phyloP scores from a whole-genome alignment of 2,329 filamentous ascomycete species.

The Xenosphaeropsis pyriputrescens region DNA sequence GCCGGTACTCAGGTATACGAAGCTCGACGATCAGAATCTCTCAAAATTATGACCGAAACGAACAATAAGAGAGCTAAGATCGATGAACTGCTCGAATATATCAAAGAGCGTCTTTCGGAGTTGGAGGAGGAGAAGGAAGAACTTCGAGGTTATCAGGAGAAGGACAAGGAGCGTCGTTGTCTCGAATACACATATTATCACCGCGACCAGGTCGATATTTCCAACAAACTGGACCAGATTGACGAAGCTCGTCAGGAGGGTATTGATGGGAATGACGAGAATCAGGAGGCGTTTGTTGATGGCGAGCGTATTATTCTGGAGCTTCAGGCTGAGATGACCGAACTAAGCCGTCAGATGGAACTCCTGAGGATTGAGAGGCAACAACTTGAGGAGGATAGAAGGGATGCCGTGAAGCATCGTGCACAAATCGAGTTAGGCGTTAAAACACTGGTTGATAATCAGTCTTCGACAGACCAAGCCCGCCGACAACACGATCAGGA shows the following conservation, averaged over 20 bases:
- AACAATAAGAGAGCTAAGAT: constrained; percentile 92
- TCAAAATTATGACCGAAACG: constrained; percentile 95
- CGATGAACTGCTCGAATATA: constrained; percentile 80
- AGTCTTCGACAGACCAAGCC: constrained; percentile 61
- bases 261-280: constrained; percentile 71
- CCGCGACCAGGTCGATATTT: constrained; percentile 69
- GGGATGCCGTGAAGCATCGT: constrained; percentile 62
- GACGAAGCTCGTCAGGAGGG: constrained; percentile 72
- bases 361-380: constrained; percentile 71
- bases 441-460: constrained; percentile 70
- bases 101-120: constrained; percentile 77
- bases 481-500: constrained; percentile 58
- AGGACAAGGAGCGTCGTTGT: constrained; percentile 81
- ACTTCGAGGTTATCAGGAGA: constrained; percentile 83
- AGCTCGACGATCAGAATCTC: constrained; percentile 72
- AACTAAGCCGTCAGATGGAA: constrained; percentile 70
- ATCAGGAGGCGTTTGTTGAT: constrained; percentile 59
- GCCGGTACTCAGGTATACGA: constrained; percentile 97
- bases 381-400: constrained; percentile 81
- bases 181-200: constrained; percentile 92
- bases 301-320: constrained; percentile 67
- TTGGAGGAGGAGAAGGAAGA: constrained; percentile 97
- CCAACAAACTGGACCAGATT: constrained; percentile 64
- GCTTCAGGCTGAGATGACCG: constrained; percentile 66
- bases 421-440: constrained; percentile 80